These are phyloP conservation scores for Termitomyces sp. DNA, from an alignment of 768 basidiomycete genomes.

Conservation along the genomic window DNA sequence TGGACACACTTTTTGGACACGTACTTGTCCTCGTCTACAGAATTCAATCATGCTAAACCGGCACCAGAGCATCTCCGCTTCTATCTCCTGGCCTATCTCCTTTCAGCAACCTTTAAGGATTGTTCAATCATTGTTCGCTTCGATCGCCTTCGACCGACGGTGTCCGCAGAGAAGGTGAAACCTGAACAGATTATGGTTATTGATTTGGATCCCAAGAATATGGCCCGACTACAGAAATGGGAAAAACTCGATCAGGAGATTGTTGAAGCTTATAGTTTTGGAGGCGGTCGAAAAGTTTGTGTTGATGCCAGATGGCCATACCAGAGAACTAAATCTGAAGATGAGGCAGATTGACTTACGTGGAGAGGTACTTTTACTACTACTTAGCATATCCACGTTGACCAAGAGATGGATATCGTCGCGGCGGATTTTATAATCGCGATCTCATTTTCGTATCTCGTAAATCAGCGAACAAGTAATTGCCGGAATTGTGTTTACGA, in stretches of 20 bases:
- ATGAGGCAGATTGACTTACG: background rate
- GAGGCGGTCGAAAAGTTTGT: conserved; percentile 24
- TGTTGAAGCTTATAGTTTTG: conserved; percentile 34
- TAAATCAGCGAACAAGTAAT: too few species aligned
- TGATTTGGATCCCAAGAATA: conserved; percentile 81
- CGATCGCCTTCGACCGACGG: conserved; percentile 22
- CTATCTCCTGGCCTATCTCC: conserved; percentile 68
- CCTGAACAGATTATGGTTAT: conserved; percentile 56
- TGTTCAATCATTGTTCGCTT: conserved; percentile 60
- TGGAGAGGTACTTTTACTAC: background rate
- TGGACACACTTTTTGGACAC: conserved; percentile 59
- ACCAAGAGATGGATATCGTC: background rate
- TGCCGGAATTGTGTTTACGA: background rate
- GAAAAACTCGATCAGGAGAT: conserved; percentile 68
- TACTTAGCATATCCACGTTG: background rate
- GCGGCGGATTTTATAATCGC: background rate
- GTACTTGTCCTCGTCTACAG: conserved; percentile 35
- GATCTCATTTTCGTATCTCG: background rate
- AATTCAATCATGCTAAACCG: conserved; percentile 32
- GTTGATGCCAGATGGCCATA: conserved; percentile 20
- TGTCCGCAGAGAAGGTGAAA: conserved; percentile 9
- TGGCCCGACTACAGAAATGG: conserved; percentile 66
- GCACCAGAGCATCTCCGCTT: conserved; percentile 46
- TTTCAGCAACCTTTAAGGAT: conserved; percentile 95
- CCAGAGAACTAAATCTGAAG: background rate